These are phyloP conservation scores for Tuber borchii DNA, from an alignment of 495 filamentous ascomycete genomes.

Conservation along the genomic window DNA sequence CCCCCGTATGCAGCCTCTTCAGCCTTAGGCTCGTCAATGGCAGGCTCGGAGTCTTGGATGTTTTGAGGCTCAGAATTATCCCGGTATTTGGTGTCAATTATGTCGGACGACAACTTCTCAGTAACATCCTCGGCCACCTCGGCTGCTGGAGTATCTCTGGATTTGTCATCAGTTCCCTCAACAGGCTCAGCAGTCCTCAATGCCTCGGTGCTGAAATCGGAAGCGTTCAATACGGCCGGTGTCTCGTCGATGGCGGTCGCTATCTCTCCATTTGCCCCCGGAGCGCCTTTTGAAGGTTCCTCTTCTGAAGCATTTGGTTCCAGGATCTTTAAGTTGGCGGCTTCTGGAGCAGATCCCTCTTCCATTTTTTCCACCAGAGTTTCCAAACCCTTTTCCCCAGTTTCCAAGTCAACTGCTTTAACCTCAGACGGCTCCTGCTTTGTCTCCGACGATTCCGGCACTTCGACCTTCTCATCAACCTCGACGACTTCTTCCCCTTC, in stretches of 20 bases:
- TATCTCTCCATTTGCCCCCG: neutral
- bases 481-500: neutral
- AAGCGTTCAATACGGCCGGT: slow-evolving; percentile 11
- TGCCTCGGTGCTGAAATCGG: slow-evolving; percentile 45
- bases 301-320: slow-evolving; percentile 16
- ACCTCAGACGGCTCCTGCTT: slow-evolving; percentile 1
- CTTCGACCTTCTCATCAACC: slow-evolving; percentile 3
- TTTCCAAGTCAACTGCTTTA: slow-evolving; percentile 2
- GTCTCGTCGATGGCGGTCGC: neutral
- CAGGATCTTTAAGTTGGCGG: neutral
- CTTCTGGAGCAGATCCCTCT: slow-evolving; percentile 2
- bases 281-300: slow-evolving; percentile 4
- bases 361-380: slow-evolving; percentile 8
- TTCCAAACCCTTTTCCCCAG: slow-evolving; percentile 8
- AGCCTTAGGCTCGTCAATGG: slow-evolving; percentile 19
- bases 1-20: slow-evolving; percentile 18
- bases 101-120: slow-evolving; percentile 12
- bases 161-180: slow-evolving; percentile 29
- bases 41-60: neutral
- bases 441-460: neutral
- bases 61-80: slow-evolving; percentile 3
- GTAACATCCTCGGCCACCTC: slow-evolving; percentile 15
- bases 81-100: neutral
- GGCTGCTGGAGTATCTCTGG: neutral
- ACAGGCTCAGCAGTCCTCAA: slow-evolving; percentile 47